Evolutionary conservation across 805 yeast genomes (phyloP).

Genomic region (Ogataea nakhonphanomensis): DNA sequence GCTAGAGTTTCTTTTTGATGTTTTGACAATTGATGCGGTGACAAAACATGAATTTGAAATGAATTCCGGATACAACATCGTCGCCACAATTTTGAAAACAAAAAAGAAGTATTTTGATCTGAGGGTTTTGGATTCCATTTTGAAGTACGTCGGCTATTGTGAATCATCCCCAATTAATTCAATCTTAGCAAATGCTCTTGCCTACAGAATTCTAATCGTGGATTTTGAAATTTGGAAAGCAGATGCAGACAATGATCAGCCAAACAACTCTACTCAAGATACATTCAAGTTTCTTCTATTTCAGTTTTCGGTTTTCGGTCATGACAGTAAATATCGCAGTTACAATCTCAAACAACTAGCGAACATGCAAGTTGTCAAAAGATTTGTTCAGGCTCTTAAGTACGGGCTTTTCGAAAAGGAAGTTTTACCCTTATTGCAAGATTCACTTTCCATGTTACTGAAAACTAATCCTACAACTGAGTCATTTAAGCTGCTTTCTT

Average conservation of each 20-base stretch:
- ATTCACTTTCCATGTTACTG: constrained; percentile 39
- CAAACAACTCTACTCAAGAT: constrained; percentile 32
- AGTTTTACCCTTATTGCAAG: constrained; percentile 36
- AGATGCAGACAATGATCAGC: constrained; percentile 11
- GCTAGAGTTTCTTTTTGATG: constrained; percentile 39
- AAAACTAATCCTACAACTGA: constrained; percentile 52
- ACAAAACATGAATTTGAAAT: constrained; percentile 55
- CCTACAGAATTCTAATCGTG: constrained; percentile 55
- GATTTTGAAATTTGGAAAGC: constrained; percentile 62
- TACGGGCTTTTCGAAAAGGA: constrained; percentile 36
- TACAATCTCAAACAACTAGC: constrained; percentile 52
- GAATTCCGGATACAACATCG: constrained; percentile 56
- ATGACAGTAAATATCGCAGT: constrained; percentile 46
- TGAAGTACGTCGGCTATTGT: constrained; percentile 56
- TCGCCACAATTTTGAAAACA: constrained; percentile 50
- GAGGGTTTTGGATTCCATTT: constrained; percentile 46
- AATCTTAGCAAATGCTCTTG: constrained; percentile 49
- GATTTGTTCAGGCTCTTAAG: constrained; percentile 50
- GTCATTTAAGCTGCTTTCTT: constrained; percentile 48
- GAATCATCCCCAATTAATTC: constrained; percentile 50
- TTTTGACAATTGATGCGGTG: constrained; percentile 48
- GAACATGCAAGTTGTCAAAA: constrained; percentile 44
- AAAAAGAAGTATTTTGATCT: constrained; percentile 39
- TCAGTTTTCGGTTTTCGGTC: constrained; percentile 55
- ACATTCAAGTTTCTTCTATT: constrained; percentile 50